A percentile compares a stretch with the other conserved stretches of the same genome.
These are phyloP conservation scores for Penicillium sp. DNA, from an alignment of 2,329 filamentous ascomycete genomes.

Conservation along the genomic window DNA sequence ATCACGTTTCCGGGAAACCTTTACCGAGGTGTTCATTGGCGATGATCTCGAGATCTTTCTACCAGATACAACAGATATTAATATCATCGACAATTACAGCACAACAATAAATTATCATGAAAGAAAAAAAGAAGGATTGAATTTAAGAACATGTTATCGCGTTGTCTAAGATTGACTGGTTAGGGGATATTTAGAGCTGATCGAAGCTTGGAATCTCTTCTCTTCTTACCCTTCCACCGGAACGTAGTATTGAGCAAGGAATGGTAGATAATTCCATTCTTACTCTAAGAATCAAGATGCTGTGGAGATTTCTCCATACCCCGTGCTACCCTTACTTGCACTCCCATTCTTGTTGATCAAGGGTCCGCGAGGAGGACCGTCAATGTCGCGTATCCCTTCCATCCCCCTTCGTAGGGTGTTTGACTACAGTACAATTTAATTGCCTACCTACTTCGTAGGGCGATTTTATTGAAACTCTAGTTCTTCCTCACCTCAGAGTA, in stretches of 20 bases:
- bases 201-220: not conserved
- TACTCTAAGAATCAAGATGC: not conserved
- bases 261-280: conserved; percentile 15
- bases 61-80: too few species aligned
- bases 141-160: too few species aligned
- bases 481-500: not conserved
- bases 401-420: conserved; percentile 20
- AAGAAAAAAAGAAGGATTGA: too few species aligned
- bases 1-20: not conserved
- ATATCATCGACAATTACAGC: too few species aligned
- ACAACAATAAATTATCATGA: too few species aligned
- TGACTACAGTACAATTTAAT: conserved; percentile 16
- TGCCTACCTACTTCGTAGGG: conserved; percentile 3
- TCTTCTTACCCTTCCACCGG: not conserved
- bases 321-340: conserved; percentile 26
- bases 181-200: not conserved
- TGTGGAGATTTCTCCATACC: conserved; percentile 1
- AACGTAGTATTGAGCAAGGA: conserved; percentile 21
- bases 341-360: conserved; percentile 25
- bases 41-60: too few species aligned
- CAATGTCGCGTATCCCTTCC: conserved; percentile 30
- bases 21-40: conserved; percentile 21
- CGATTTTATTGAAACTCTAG: conserved; percentile 8
- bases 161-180: too few species aligned
- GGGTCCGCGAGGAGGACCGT: conserved; percentile 24